Evolutionary conservation across 1,284 basidiomycete species (phyloP).

Genomic region (Microbotryomycetes sp.): DNA sequence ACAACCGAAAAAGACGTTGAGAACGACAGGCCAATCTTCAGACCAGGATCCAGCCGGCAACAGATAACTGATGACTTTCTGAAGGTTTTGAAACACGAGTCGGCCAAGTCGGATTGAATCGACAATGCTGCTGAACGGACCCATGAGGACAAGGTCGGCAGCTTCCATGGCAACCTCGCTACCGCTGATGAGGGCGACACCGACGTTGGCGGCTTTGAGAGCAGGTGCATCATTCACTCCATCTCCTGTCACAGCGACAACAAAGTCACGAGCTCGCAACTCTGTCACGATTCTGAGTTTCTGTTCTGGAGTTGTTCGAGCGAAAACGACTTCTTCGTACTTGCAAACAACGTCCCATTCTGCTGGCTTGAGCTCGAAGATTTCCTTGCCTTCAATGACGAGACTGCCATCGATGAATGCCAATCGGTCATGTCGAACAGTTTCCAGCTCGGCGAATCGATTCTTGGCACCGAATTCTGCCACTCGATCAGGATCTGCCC

Average conservation of each 20-base stretch:
- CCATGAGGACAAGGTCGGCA: slow-evolving; percentile 94
- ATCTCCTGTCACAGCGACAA: slow-evolving; percentile 94
- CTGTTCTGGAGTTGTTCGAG: slow-evolving; percentile 86
- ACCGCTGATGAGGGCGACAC: slow-evolving; percentile 87
- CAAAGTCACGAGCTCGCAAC: slow-evolving; percentile 76
- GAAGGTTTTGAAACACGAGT: no score
- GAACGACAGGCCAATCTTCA: no score
- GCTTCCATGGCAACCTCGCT: slow-evolving; percentile 98
- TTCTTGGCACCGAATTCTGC: slow-evolving; percentile 92
- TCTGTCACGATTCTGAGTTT: slow-evolving; percentile 91
- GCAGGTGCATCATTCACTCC: slow-evolving; percentile 97
- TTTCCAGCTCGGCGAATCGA: no score
- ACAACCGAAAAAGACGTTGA: no score
- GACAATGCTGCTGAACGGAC: no score
- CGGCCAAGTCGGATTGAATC: no score
- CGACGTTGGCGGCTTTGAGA: slow-evolving; percentile 66
- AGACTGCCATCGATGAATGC: slow-evolving; percentile 88
- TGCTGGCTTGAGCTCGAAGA: slow-evolving; percentile 87
- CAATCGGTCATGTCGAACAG: slow-evolving; percentile 89
- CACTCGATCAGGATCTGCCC: slow-evolving; percentile 99
- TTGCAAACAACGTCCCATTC: slow-evolving; percentile 77
- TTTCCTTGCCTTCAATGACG: slow-evolving; percentile 52
- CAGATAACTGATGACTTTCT: no score
- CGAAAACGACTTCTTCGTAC: slow-evolving; percentile 81
- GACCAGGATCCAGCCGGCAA: no score